Base-by-base conservation (phyloP, 1,284 basidiomycete genomes). In the Pseudozyma thailandica region DNA sequence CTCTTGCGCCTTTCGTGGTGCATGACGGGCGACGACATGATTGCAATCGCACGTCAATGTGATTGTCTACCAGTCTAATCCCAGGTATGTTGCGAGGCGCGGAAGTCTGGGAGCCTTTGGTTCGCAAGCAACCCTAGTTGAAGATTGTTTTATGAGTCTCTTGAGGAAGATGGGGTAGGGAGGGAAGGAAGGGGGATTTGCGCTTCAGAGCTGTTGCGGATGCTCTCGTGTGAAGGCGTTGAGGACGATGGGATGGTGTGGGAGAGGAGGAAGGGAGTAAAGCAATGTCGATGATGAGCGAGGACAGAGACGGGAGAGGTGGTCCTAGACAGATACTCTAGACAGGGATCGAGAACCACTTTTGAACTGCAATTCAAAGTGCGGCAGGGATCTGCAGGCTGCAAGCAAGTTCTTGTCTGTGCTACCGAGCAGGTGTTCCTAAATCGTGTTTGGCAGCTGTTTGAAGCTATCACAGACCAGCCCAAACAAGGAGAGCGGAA, bases 11-110 rank as follows among this genome's bases (percentile, higher is more conserved):
- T 56, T 10, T 47, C 43, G 23, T 56, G 42, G 15, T 39, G 50
- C 50, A 37, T 41, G 10, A 47, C 45, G 45, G 56, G 57, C 49
- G 63, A 60, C 31, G 63, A 51, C 63, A 66, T 66, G 39, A 4
- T 52, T 55, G 37, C 15, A 45, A 33, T 21, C 20, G 38, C 33
- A 41, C 35, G 16, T 26, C 27, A 30, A 20, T 18, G 25, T 27
- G 28, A 41, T 12, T 16, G 33, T 35, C 33, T 31, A 31, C 30
- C 30, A 31, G 30, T 15, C 30, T 31, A 31, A 8, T 31, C 7
- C 37, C 31, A 10, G 31, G 31, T 13, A 13, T 33, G 31, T 33
- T 33, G 31, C 12, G n/a, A 16, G 31, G 31, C 3, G 12, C n/a
- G 31, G 31, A 16, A 31, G 31, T 33, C 31, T 33, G 31, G 4